phyloP scores from a whole-genome alignment of 768 basidiomycete genomes.

The Termitomyces eurrhizus region DNA sequence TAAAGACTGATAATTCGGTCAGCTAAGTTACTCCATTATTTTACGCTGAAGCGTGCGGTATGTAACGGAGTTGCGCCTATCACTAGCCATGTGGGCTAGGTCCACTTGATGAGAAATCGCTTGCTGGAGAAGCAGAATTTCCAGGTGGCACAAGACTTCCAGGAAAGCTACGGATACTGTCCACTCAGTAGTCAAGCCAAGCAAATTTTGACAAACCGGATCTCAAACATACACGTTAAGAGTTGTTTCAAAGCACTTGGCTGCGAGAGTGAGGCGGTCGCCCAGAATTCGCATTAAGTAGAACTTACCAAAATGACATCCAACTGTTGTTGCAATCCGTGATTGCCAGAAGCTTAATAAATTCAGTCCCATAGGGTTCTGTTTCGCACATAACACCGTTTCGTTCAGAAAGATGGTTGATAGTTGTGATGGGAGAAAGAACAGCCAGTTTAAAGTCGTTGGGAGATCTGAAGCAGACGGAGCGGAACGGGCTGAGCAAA shows the following conservation, averaged over 20 bases:
- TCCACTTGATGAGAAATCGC: neutral
- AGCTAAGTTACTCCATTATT: neutral
- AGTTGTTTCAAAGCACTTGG: neutral
- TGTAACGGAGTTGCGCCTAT: neutral
- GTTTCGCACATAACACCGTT: neutral
- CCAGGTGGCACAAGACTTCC: too few species aligned
- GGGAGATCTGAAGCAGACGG: neutral
- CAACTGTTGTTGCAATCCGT: neutral
- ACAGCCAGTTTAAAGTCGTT: neutral
- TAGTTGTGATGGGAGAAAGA: neutral
- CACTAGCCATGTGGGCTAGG: neutral
- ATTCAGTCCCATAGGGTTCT: neutral
- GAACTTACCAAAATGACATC: neutral
- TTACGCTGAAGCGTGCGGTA: neutral
- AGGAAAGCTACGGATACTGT: too few species aligned
- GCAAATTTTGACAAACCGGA: too few species aligned
- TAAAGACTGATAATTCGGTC: neutral
- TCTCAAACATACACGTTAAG: neutral
- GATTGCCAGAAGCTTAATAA: neutral
- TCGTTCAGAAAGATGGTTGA: neutral
- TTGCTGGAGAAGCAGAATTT: neutral
- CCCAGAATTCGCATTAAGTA: neutral
- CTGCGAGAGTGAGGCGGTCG: neutral
- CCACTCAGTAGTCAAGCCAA: too few species aligned
- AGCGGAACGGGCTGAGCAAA: neutral